Evolutionary conservation across 75 land plant genomes (phyloP), one percentile per base, ranked within the genome.

Genomic region (Larix kaempferi): DNA sequence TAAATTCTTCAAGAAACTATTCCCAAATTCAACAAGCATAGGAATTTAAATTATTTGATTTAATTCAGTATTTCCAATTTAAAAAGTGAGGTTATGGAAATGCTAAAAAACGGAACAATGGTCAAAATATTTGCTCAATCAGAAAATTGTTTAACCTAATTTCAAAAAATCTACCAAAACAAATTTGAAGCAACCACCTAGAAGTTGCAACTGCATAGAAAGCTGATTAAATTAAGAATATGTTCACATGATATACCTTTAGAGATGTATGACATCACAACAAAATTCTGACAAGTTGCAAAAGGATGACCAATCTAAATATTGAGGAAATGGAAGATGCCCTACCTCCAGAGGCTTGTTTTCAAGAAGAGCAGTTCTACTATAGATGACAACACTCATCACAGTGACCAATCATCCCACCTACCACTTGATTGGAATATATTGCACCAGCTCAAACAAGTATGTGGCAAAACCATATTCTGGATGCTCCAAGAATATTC

Each of bases 381-480:
- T 81, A 76, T 78, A 89, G 62, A 74, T 86, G n/a, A 84, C 79
- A 29, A 88, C 86, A 81, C 88, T 93, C 96, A 95, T 88, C 23
- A 90, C 85, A 19, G 84, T 84, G 56, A 95, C 83, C 81, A 95
- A 76, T 25, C 94, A 86, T 73, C 82, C 86, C 76, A 91, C 82
- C 80, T 95, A 94, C 98, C 98, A 95, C 29, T 83, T 74, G 39
- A 90, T 82, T 6, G 98, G 92, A 71, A 95, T 54, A 1, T 83
- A 74, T 63, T 86, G 86, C 44, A 89, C 87, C 27, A 93, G 67
- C 83, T 93, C 96, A 85, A 95, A 95, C 65, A 95, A 95, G 73
- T 95, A 95, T 60, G 98, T 95, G 13, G 96, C 98, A 84, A 85
- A 91, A 6, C 96, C 96, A 84, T 95, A 95, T 74, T 95, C 96